Evolutionary conservation across 2,329 filamentous ascomycete species (phyloP).

Genomic region (Lojkania enalia): DNA sequence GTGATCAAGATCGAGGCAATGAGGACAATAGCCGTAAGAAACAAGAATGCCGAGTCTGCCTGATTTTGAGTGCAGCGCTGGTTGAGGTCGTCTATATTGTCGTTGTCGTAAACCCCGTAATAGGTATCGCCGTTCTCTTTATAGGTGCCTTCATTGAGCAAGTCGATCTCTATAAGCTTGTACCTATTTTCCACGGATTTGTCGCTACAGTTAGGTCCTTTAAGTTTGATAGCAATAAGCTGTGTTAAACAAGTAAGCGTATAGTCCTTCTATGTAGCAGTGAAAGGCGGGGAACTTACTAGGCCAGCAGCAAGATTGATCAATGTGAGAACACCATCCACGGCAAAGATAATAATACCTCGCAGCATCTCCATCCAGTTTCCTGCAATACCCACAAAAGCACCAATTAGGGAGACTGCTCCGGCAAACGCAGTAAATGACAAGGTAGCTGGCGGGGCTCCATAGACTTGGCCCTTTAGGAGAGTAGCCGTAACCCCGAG

Average conservation of each 20-base stretch:
- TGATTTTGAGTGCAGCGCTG: slow-evolving; percentile 24
- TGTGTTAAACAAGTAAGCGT: slow-evolving; percentile 7
- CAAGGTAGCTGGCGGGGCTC: slow-evolving; percentile 7
- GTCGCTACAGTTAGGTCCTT: slow-evolving; percentile 8
- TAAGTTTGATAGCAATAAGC: slow-evolving; percentile 25
- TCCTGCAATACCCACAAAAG: slow-evolving; percentile 21
- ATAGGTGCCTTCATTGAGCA: slow-evolving; percentile 28
- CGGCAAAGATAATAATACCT: slow-evolving; percentile 13
- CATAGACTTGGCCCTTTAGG: slow-evolving; percentile 21
- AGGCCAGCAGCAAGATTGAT: slow-evolving; percentile 25
- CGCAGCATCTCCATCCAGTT: slow-evolving; percentile 18
- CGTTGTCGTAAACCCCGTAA: no score
- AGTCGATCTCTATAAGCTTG: slow-evolving; percentile 12
- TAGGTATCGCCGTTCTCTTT: no score
- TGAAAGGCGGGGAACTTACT: slow-evolving; percentile 25
- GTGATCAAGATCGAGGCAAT: not conserved
- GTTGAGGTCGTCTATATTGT: slow-evolving; percentile 4
- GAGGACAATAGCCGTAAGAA: slow-evolving; percentile 12
- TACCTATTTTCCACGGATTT: not conserved
- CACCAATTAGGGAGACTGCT: slow-evolving; percentile 20
- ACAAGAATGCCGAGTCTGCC: slow-evolving; percentile 35
- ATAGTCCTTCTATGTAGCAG: no score
- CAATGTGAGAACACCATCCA: slow-evolving; percentile 19
- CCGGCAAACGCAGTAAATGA: slow-evolving; percentile 24
- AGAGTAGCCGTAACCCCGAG: slow-evolving; percentile 24